Evolutionary conservation across 352 stramenopile genomes (phyloP).

Genomic region (Albugo laibachii): DNA sequence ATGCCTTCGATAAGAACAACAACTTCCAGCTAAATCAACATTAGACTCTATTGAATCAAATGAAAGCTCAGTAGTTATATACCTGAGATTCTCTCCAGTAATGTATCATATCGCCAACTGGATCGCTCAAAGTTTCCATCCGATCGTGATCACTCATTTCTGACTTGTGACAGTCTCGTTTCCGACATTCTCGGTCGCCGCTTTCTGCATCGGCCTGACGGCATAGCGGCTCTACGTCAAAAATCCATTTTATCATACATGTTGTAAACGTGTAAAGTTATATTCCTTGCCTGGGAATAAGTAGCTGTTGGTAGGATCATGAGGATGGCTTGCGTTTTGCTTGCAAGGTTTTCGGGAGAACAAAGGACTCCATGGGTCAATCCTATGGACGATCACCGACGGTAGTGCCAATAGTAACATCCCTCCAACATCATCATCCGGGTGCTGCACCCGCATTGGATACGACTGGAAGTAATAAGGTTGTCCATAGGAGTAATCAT

Average conservation of each 20-base stretch:
- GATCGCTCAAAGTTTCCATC: slow-evolving; percentile 13
- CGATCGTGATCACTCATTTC: slow-evolving; percentile 5
- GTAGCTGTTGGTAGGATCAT: slow-evolving; percentile 38
- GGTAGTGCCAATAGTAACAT: slow-evolving; percentile 80
- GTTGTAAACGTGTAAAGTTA: not conserved
- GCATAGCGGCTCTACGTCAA: slow-evolving; percentile 17
- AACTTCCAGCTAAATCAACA: slow-evolving; percentile 71
- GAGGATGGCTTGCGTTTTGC: slow-evolving; percentile 11
- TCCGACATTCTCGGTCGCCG: slow-evolving; percentile 29
- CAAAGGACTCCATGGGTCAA: slow-evolving; percentile 83
- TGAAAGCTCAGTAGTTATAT: slow-evolving; percentile 2
- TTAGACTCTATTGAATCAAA: not conserved
- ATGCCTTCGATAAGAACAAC: slow-evolving; percentile 93
- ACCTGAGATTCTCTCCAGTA: slow-evolving; percentile 66
- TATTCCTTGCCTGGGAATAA: slow-evolving; percentile 19
- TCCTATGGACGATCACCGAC: slow-evolving; percentile 84
- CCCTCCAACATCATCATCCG: slow-evolving; percentile 82
- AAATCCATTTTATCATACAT: not conserved
- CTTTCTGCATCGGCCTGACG: slow-evolving; percentile 37
- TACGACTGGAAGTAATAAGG: slow-evolving; percentile 84
- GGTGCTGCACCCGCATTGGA: slow-evolving; percentile 84
- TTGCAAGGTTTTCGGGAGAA: slow-evolving; percentile 31
- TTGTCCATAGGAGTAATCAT: slow-evolving; percentile 39
- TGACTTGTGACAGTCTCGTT: not conserved
- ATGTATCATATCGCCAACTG: slow-evolving; percentile 35